Conservation (phyloP, 805 yeast genomes). For the Candida jianshihensis region DNA sequence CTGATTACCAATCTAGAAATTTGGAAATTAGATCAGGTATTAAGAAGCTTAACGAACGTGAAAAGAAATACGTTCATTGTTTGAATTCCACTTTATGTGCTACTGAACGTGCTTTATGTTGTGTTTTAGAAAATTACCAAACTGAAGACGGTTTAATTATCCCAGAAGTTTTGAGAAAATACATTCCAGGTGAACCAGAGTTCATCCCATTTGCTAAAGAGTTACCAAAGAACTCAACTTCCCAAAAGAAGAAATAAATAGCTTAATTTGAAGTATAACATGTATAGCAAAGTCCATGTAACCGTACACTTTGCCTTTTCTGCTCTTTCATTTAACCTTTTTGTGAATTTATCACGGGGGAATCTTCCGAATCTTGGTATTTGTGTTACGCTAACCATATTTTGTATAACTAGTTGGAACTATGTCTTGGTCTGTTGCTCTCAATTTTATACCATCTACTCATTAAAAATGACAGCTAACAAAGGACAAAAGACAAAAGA, state of each 20-base stretch:
- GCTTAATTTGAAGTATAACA: background rate
- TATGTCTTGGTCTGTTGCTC: too few species aligned
- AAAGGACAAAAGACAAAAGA: background rate
- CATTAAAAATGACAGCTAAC: background rate
- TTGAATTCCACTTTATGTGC: conserved; percentile 96
- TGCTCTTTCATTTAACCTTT: too few species aligned
- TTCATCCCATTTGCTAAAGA: conserved; percentile 87
- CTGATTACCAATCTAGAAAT: conserved; percentile 98
- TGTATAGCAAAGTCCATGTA: background rate
- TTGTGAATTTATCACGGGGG: too few species aligned
- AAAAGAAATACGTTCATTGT: conserved; percentile 97
- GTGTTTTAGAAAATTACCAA: conserved; percentile 96
- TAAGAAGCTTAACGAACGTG: conserved; percentile 88
- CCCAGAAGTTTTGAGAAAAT: conserved; percentile 93
- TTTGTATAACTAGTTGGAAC: too few species aligned
- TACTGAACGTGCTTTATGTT: conserved; percentile 96
- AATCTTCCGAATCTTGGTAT: too few species aligned
- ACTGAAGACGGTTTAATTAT: conserved; percentile 90
- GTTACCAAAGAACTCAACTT: conserved; percentile 89
- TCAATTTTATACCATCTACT: too few species aligned
- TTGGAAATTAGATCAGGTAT: conserved; percentile 98
- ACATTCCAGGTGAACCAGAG: conserved; percentile 98
- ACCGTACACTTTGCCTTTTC: background rate
- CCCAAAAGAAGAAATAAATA: conserved; percentile 48
- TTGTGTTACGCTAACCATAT: too few species aligned